Base-by-base conservation (phyloP, 2,329 filamentous ascomycete genomes). In the Colletotrichum navitas region DNA sequence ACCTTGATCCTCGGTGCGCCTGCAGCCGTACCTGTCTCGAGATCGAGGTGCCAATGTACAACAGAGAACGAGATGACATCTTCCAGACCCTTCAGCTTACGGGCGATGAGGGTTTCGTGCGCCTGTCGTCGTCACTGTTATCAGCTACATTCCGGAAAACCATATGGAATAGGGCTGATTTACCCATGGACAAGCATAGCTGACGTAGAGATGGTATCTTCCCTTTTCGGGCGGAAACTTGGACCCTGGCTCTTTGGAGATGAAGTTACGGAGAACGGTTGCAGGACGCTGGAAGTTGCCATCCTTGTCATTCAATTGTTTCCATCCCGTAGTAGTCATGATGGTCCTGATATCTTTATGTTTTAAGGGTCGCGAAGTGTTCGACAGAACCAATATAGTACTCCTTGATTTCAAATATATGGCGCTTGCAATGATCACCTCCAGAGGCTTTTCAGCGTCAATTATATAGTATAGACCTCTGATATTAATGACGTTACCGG, bases 161-260 rank as follows among this genome's bases (percentile, higher is more conserved):
- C 36, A 18, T 24, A 29, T 24, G 21, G 3, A 29, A 29, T 8
- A 32, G n/a, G 34, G 45, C 10, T 36, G 7, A 21, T 21, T 63
- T 76, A 85, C 91, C 95, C 95, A 98, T 4, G 95, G 95, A 82
- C 95, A 98, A 7, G 95, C 95, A 82, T 97, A 97, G 77, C 92
- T 95, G 75, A 97, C 92, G 80, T 95, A 99, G 76, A 98, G 90
- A 83, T 98, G 96, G 81, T 99, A 99, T 66, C 96, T 88, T 64
- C 89, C 94, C 83, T 93, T 93, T 83, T 98, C 95, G 1, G 94
- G 89, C 6, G 94, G 93, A 76, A 94, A 97, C 80, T 91, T 83
- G 5, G 93, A 92, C 52, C 89, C 91, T 0, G 89, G 82, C 76
- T 93, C 89, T 74, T 87, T 88, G 39, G 92, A 94, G 81, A 97